phyloP scores from a whole-genome alignment of 495 filamentous ascomycete species.

The Penicillium subrubescens region DNA sequence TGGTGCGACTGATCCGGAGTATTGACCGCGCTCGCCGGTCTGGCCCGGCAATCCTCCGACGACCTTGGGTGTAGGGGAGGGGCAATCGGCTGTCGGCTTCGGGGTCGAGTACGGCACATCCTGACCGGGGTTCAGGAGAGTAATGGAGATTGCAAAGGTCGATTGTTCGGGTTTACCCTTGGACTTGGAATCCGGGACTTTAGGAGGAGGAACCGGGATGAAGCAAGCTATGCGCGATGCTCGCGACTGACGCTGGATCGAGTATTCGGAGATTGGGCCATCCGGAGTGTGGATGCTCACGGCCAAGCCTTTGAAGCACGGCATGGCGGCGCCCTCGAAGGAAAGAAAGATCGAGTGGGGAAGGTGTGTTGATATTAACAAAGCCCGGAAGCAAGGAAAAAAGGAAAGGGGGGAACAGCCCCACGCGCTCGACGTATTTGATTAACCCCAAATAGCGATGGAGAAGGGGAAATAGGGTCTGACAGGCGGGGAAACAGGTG shows the following conservation, averaged over 20 bases:
- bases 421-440: constrained; percentile 9
- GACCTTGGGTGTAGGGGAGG: constrained; percentile 73
- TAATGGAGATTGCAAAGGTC: constrained; percentile 96
- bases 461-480: neutral
- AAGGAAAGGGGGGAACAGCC: constrained; percentile 10
- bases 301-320: constrained; percentile 96
- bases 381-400: constrained; percentile 1
- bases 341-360: constrained; percentile 1
- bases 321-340: constrained; percentile 57
- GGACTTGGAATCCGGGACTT: constrained; percentile 62
- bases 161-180: constrained; percentile 81
- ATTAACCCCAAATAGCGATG: constrained; percentile 6
- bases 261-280: constrained; percentile 86
- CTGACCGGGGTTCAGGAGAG: constrained; percentile 84
- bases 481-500: constrained; percentile 11
- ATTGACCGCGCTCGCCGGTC: constrained; percentile 55
- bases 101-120: constrained; percentile 88
- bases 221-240: constrained; percentile 92
- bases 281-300: constrained; percentile 94
- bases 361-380: constrained; percentile 5
- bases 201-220: constrained; percentile 89
- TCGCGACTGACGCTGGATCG: constrained; percentile 90
- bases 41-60: constrained; percentile 71
- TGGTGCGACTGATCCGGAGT: constrained; percentile 63
- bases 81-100: constrained; percentile 69